Conservation (phyloP, 2,329 filamentous ascomycete genomes). For the Grosmannia serpens region DNA sequence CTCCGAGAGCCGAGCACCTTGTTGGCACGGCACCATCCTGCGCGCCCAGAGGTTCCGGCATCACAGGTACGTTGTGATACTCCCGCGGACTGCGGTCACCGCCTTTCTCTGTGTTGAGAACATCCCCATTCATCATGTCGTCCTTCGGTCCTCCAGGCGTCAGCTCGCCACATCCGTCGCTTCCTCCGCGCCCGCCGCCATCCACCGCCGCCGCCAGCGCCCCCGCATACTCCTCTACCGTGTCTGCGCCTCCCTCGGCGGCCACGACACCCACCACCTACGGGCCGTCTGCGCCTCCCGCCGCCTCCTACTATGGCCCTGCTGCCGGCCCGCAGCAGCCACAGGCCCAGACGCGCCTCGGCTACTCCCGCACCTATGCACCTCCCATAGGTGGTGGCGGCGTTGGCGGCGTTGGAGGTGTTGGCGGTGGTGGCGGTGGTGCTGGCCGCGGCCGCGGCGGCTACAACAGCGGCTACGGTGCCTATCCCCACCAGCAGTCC, state of each 20-base stretch:
- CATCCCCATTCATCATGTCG: conserved; percentile 14
- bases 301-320: conserved; percentile 1
- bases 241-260: conserved; percentile 3
- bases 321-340: conserved; percentile 1
- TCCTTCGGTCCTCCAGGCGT: conserved; percentile 16
- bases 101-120: not conserved
- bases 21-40: not conserved
- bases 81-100: not conserved
- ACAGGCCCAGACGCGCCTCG: conserved; percentile 16
- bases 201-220: not conserved
- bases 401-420: too few species aligned
- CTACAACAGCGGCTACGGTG: conserved; percentile 1
- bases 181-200: conserved; percentile 13
- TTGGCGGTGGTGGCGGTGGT: conserved; percentile 9
- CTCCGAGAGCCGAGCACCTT: not conserved
- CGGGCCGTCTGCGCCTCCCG: conserved; percentile 2
- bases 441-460: conserved; percentile 6
- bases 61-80: not conserved
- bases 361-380: conserved; percentile 18
- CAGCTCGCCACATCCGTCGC: conserved; percentile 13
- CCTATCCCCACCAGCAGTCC: conserved; percentile 15
- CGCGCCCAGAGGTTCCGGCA: not conserved
- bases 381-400: conserved; percentile 23
- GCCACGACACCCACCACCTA: conserved; percentile 4
- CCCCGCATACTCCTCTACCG: conserved; percentile 10